phyloP scores from a whole-genome alignment of 352 stramenopile genomes.

The Globisporangium splendens region DNA sequence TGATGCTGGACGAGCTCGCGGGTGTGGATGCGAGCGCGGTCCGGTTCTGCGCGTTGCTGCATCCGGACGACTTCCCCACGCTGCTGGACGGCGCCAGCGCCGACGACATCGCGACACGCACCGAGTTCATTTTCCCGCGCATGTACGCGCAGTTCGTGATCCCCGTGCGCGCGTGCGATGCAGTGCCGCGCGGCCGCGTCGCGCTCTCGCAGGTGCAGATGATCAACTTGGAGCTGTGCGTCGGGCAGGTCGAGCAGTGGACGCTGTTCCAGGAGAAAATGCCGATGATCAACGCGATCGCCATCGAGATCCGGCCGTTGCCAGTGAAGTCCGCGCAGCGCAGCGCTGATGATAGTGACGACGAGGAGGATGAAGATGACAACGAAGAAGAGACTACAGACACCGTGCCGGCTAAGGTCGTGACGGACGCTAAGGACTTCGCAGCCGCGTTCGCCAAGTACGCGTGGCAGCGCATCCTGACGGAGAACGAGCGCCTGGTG shows the following conservation, averaged over 20 bases:
- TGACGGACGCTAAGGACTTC: constrained; percentile 51
- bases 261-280: constrained; percentile 64
- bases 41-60: constrained; percentile 55
- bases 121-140: constrained; percentile 54
- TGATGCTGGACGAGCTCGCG: constrained; percentile 39
- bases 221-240: constrained; percentile 82
- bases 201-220: constrained; percentile 59
- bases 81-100: not conserved
- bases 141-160: constrained; percentile 79
- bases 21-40: constrained; percentile 14
- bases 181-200: constrained; percentile 45
- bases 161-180: constrained; percentile 33
- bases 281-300: constrained; percentile 35
- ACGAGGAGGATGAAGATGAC: constrained; percentile 11
- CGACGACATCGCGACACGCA: not conserved
- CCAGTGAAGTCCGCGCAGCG: not conserved
- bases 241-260: constrained; percentile 66
- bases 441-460: constrained; percentile 47
- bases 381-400: constrained; percentile 1
- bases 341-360: constrained; percentile 4
- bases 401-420: constrained; percentile 8
- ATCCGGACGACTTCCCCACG: constrained; percentile 57
- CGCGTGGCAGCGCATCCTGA: constrained; percentile 60
- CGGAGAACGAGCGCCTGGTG: constrained; percentile 76
- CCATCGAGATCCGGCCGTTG: constrained; percentile 46